Percentiles rank a stretch among this genome's conserved stretches.
phyloP scores from a whole-genome alignment of 305 asterid species.

The Plantago rigida region DNA sequence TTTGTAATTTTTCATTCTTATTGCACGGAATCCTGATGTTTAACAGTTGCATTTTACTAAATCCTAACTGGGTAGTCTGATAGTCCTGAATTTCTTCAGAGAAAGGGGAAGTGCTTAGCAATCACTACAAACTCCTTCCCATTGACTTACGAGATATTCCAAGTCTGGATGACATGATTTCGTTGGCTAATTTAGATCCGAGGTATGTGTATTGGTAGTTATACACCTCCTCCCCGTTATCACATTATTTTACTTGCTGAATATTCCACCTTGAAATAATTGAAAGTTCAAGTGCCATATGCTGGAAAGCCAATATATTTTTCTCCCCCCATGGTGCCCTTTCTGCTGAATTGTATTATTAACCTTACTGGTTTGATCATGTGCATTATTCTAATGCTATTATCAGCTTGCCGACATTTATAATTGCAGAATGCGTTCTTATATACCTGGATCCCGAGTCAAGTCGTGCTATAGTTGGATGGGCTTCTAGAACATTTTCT shows the following conservation, averaged over 20 bases:
- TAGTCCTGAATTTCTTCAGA: constrained; percentile 46
- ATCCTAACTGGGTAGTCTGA: constrained; percentile 10
- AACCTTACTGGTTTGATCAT: constrained; percentile 22
- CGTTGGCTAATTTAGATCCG: constrained; percentile 69
- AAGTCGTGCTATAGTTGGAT: constrained; percentile 65
- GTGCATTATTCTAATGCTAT: constrained; percentile 49
- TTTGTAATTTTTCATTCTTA: too few species aligned
- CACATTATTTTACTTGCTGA: constrained; percentile 17
- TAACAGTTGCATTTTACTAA: not conserved
- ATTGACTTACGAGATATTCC: constrained; percentile 72
- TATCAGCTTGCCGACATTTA: constrained; percentile 98
- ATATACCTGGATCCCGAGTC: constrained; percentile 91
- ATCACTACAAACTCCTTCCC: constrained; percentile 86
- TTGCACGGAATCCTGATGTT: not conserved
- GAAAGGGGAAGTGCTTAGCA: constrained; percentile 79
- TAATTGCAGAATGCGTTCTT: constrained; percentile 98
- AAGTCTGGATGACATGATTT: constrained; percentile 56
- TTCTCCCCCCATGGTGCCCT: not conserved
- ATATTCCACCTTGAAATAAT: not conserved
- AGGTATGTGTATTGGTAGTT: constrained; percentile 43
- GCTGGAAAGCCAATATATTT: not conserved
- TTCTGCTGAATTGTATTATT: not conserved
- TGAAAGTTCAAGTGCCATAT: constrained; percentile 1
- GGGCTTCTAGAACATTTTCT: constrained; percentile 83
- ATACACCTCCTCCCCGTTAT: constrained; percentile 14